These are phyloP conservation scores for Aspergillus luchuensis DNA, from an alignment of 2,329 filamentous ascomycete genomes.

Conservation along the genomic window DNA sequence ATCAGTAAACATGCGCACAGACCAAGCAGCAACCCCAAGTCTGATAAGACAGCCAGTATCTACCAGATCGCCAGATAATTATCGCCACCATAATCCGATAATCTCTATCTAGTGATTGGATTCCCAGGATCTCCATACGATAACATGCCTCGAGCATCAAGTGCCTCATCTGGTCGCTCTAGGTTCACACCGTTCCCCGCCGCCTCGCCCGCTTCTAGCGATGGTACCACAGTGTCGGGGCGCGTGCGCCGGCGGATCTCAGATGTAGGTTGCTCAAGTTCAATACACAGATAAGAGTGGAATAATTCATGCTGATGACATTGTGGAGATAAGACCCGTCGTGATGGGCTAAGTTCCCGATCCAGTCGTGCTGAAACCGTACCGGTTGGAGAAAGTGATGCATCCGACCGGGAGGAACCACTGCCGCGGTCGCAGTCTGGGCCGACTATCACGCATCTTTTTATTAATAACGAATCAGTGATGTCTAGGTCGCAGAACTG, in stretches of 20 bases:
- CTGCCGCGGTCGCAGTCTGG: constrained; percentile 18
- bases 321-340: neutral
- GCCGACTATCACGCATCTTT: constrained; percentile 25
- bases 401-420: constrained; percentile 1
- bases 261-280: neutral
- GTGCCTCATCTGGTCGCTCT: neutral
- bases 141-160: constrained; percentile 9
- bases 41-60: neutral
- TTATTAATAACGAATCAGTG: constrained; percentile 27
- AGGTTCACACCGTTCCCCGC: constrained; percentile 10
- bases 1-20: neutral
- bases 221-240: constrained; percentile 5
- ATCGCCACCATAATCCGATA: neutral
- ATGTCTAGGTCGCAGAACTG: constrained; percentile 27
- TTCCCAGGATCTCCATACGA: neutral
- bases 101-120: neutral
- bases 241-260: neutral
- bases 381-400: neutral
- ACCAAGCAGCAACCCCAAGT: neutral
- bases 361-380: neutral
- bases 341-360: constrained; percentile 1
- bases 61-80: neutral
- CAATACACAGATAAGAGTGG: too few species aligned
- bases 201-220: constrained; percentile 6
- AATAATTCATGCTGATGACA: neutral